These are phyloP conservation scores for Paradendryphiella salina DNA, from an alignment of 2,329 filamentous ascomycete species.

Conservation along the genomic window DNA sequence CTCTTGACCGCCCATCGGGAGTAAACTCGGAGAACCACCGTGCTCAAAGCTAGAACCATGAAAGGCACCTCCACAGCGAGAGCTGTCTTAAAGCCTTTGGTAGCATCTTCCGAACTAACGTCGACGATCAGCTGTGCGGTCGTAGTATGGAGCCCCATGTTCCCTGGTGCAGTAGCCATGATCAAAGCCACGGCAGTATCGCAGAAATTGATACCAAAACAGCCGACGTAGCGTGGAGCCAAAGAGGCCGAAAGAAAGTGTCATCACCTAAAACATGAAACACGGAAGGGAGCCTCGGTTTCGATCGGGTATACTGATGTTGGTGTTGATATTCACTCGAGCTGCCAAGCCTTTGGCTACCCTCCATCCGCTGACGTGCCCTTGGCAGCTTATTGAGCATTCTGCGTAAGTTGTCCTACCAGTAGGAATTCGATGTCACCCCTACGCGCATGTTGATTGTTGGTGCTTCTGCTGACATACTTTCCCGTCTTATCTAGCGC, in stretches of 20 bases:
- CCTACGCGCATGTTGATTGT: slow-evolving; percentile 1
- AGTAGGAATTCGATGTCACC: slow-evolving; percentile 3
- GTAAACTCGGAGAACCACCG: slow-evolving; percentile 30
- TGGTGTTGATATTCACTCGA: slow-evolving; percentile 10
- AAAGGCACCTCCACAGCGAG: slow-evolving; percentile 34
- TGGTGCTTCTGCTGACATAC: slow-evolving; percentile 12
- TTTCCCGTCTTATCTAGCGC: not conserved
- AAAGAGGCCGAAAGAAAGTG: not conserved
- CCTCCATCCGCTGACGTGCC: slow-evolving; percentile 17
- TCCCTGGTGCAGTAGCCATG: slow-evolving; percentile 8
- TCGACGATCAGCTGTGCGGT: slow-evolving; percentile 5
- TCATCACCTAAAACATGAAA: slow-evolving; percentile 9
- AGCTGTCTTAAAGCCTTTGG: slow-evolving; percentile 15
- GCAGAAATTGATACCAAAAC: not conserved
- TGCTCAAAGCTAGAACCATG: slow-evolving; percentile 28
- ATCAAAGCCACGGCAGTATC: not conserved
- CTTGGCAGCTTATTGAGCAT: slow-evolving; percentile 25
- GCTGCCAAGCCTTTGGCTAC: slow-evolving; percentile 13
- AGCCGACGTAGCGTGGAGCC: slow-evolving; percentile 2
- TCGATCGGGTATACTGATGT: slow-evolving; percentile 11
- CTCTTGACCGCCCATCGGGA: slow-evolving; percentile 30
- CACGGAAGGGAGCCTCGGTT: not conserved
- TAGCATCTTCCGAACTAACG: slow-evolving; percentile 11
- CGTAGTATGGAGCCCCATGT: not conserved
- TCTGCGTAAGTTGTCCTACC: slow-evolving; percentile 9